phyloP scores from a whole-genome alignment of 2,329 filamentous ascomycete species.

The Talaromyces piceae region DNA sequence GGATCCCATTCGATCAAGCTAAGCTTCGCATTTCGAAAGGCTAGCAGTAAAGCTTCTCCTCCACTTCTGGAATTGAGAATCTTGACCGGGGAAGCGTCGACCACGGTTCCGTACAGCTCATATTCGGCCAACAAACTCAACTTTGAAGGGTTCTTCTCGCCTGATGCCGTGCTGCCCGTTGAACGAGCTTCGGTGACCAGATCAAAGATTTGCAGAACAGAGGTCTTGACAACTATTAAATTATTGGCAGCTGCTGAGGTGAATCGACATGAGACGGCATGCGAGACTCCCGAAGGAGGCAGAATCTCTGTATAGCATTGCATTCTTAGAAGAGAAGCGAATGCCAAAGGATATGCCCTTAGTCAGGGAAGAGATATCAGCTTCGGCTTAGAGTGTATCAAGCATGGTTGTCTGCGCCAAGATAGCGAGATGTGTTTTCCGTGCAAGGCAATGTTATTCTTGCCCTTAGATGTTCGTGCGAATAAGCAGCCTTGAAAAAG shows the following conservation, averaged over 20 bases:
- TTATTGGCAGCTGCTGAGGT: slow-evolving; percentile 69
- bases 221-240: slow-evolving; percentile 85
- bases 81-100: slow-evolving; percentile 71
- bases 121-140: slow-evolving; percentile 82
- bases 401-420: neutral
- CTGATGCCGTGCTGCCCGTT: slow-evolving; percentile 52
- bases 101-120: slow-evolving; percentile 73
- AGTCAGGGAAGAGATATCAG: neutral
- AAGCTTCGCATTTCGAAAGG: slow-evolving; percentile 85
- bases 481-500: neutral
- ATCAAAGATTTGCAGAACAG: slow-evolving; percentile 83
- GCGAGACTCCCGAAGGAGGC: slow-evolving; percentile 87
- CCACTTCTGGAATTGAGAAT: slow-evolving; percentile 65
- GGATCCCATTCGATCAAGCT: slow-evolving; percentile 93
- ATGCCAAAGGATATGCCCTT: neutral
- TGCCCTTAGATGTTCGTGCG: neutral
- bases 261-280: slow-evolving; percentile 74
- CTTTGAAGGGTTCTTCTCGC: slow-evolving; percentile 46
- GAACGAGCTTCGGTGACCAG: slow-evolving; percentile 53
- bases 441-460: neutral
- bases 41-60: slow-evolving; percentile 74
- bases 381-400: neutral
- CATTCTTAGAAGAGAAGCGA: slow-evolving; percentile 47
- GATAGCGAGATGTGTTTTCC: neutral
- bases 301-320: slow-evolving; percentile 97